phyloP scores from a whole-genome alignment of 2,329 filamentous ascomycete genomes.

The Fusarium sp. region DNA sequence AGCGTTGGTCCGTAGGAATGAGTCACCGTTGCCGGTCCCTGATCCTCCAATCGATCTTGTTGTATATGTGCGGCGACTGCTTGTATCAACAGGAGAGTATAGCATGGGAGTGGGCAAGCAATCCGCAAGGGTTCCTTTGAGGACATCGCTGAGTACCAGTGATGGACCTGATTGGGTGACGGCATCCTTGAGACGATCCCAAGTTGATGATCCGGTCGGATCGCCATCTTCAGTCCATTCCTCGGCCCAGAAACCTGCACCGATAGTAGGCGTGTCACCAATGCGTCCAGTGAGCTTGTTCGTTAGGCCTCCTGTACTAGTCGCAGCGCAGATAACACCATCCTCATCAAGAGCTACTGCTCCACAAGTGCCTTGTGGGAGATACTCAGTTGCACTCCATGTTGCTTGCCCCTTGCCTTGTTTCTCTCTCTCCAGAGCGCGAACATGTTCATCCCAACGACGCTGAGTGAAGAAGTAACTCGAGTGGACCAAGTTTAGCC shows the following conservation, averaged over 20 bases:
- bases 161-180: slow-evolving; percentile 28
- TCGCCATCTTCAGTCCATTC: slow-evolving; percentile 75
- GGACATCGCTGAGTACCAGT: slow-evolving; percentile 51
- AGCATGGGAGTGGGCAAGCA: slow-evolving; percentile 69
- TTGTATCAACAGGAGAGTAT: slow-evolving; percentile 54
- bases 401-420: slow-evolving; percentile 58
- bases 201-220: slow-evolving; percentile 43
- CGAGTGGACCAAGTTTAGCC: slow-evolving; percentile 77
- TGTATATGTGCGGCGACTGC: slow-evolving; percentile 26
- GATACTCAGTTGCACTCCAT: slow-evolving; percentile 75
- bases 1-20: slow-evolving; percentile 82
- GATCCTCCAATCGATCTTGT: slow-evolving; percentile 72
- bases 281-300: slow-evolving; percentile 90
- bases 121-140: slow-evolving; percentile 69
- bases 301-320: slow-evolving; percentile 83
- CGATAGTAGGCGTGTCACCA: slow-evolving; percentile 87
- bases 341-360: slow-evolving; percentile 85
- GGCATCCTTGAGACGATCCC: slow-evolving; percentile 34
- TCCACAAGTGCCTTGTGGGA: slow-evolving; percentile 88
- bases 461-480: slow-evolving; percentile 84
- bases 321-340: slow-evolving; percentile 79
- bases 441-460: slow-evolving; percentile 83
- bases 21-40: slow-evolving; percentile 90
- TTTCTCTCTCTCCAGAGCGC: slow-evolving; percentile 68
- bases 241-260: slow-evolving; percentile 92